Evolutionary conservation across 306 rosid genomes (phyloP), one percentile per base, ranked within the genome.

Genomic region (Prinsepia uniflora): DNA sequence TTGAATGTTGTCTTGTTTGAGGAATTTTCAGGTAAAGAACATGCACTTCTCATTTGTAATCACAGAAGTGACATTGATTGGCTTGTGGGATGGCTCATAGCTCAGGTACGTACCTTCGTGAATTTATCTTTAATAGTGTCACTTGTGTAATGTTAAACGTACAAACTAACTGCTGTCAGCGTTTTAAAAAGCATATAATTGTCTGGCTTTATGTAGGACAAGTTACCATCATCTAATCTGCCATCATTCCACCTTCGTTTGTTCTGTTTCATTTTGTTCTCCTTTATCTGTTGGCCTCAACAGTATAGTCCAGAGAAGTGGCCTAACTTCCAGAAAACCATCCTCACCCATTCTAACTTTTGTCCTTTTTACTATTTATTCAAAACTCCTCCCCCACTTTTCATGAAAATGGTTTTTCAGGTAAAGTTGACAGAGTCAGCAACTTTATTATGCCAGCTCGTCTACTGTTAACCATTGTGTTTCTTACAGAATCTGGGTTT

Each of bases 21-120:
- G 66, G 46, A 63, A 80, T 75, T 74, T 75, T 22, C 71, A 93
- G 98, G 98, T 49, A 84, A 83, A 79, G 97, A 90, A 78, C 87
- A 81, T 68, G 98, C 98, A 24, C 90, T 93, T 73, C 5, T 93
- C 60, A 80, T 93, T 42, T 82, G 96, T 86, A 93, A 93, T 66
- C 98, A 90, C 82, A 86, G 86, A 76, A 85, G 98, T 67, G 97
- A 93, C 86, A 88, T 93, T 73, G 96, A 90, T 84, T 93, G 98
- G 98, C 98, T 93, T 77, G 84, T 88, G 65, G 98, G 97, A 79
- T 90, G 93, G 94, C 86, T 86, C 76, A 39, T 87, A 66, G 96
- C 97, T 75, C 98, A 93, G 98, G 98, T 90, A 74, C 63, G 59
- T 80, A 67, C 52, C 71, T 65, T 58, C 71, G 7, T 56, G 41